Evolutionary conservation across 108 stramenopile genomes (phyloP), one percentile per base, ranked within the genome.

Genomic region (Conticribra weissflogii): DNA sequence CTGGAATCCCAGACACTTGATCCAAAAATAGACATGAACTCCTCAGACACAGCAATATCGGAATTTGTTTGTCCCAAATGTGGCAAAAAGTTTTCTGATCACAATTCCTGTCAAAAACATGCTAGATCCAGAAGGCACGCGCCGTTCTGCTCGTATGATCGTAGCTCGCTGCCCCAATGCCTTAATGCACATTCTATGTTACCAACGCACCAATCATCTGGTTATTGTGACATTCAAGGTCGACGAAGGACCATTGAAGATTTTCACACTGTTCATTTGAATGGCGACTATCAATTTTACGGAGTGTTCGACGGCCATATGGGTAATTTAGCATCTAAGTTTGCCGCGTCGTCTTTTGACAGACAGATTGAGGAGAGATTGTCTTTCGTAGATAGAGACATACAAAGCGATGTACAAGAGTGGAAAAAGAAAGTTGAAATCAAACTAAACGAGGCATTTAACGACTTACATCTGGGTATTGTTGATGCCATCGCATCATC

Each of bases 191-290:
- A 96, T 71, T 81, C 90, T 22, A 85, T 95, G 82, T 86, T 96
- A 14, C 94, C 96, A 23, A 81, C 83, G 29, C 93, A 93, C 45
- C 68, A 87, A 5, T 83, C 74, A 8, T 88, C 85, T 12, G 93
- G 93, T 3, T 92, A 90, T 63, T 95, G 91, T 54, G 93, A 95
- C 59, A 80, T 95, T 46, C 90, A 92, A 81, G 93, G 93, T 19
- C 72, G 91, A 28, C 62, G 89, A 54, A 63, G 59, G n/a, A 82
- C 86, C 9, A 93, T 97, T 30, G 96, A 98, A 83, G 97, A 98
- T 65, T 96, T 96, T 36, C 97, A 98, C 66, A 77, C 92, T 24
- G 87, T 96, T 21, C 86, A 93, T 33, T 72, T 93, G 41, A 61
- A 79, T 23, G 60, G 56, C 9, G 78, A 84, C 34, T 84, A 90